Conservation (phyloP, 2,329 filamentous ascomycete species). For the Fusarium sp. region DNA sequence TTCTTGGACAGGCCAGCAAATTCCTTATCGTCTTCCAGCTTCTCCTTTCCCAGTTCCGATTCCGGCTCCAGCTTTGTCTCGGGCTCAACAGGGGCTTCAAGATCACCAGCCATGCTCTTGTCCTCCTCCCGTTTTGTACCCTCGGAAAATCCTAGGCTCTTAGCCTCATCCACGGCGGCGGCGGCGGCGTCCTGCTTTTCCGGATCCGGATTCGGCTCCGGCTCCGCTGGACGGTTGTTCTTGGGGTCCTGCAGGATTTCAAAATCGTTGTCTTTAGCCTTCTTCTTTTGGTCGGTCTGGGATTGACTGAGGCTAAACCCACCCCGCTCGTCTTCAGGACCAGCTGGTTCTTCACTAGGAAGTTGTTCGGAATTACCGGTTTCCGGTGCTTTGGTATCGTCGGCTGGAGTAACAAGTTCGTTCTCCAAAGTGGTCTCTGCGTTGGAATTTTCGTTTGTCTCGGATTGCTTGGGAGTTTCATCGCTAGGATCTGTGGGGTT, state of each 20-base stretch:
- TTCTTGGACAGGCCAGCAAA: constrained; percentile 49
- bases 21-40: constrained; percentile 42
- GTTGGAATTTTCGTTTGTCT: constrained; percentile 28
- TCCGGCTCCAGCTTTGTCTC: constrained; percentile 37
- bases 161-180: constrained; percentile 44
- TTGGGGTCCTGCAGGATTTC: constrained; percentile 51
- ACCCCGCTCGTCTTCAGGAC: constrained; percentile 52
- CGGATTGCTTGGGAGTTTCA: constrained; percentile 32
- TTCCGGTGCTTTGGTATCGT: constrained; percentile 36
- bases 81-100: constrained; percentile 37
- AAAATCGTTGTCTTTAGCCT: constrained; percentile 52
- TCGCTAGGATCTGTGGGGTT: constrained; percentile 26
- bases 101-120: constrained; percentile 35
- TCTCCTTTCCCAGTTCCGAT: constrained; percentile 40
- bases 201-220: constrained; percentile 45
- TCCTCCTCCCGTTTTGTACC: constrained; percentile 33
- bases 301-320: constrained; percentile 50
- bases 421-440: constrained; percentile 17
- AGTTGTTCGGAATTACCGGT: constrained; percentile 38
- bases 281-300: constrained; percentile 55
- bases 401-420: constrained; percentile 22
- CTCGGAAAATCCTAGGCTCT: constrained; percentile 39
- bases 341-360: constrained; percentile 45
- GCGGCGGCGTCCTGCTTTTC: constrained; percentile 48
- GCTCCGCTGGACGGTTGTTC: constrained; percentile 43